Evolutionary conservation across 257 asterid genomes (phyloP), one percentile per base, ranked within the genome.

Genomic region (Henckelia pumila): DNA sequence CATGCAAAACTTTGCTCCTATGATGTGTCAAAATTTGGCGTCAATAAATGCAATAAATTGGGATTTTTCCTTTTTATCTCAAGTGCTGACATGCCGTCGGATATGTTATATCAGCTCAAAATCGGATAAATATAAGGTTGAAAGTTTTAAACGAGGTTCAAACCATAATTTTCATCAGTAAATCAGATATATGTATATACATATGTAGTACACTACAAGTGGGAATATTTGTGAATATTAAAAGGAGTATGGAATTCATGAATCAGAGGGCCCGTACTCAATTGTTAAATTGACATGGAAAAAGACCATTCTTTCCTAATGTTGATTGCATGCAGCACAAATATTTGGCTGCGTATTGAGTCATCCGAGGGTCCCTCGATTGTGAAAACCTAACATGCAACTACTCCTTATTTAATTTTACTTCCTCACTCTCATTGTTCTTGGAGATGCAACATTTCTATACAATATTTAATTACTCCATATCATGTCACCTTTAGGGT

Each of bases 351-450:
- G 85, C 77, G 78, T 47, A 20, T 58, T 26, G 55, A 63, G 56
- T 53, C 79, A 63, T 59, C n/a, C 23, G 67, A 25, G 66, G 86
- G 82, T 47, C 84, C 89, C 67, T 37, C 20, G 77, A 78, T 60
- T 24, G 62, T 56, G 72, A 72, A 14, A 33, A 74, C 82, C 75
- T 78, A 78, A 78, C 70, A 64, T 70, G 79, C 73, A 65, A 30
- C 47, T 19, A 20, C 35, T 3, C 49, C 47, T 26, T 40, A 40
- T 13, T 40, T 40, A 40, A 13, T 49, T 59, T 35, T 32, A 47
- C 47, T 32, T 30, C n/a, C 16, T 63, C 71, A 32, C 69, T 47
- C 73, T 47, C 61, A 63, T 25, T 10, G 35, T 65, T 23, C 13
- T 25, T 56, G 33, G 22, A 47, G 5, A 40, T 40, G 0, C 50